Conservation (phyloP, 2,329 filamentous ascomycete genomes). For the Sclerotinia glacialis region DNA sequence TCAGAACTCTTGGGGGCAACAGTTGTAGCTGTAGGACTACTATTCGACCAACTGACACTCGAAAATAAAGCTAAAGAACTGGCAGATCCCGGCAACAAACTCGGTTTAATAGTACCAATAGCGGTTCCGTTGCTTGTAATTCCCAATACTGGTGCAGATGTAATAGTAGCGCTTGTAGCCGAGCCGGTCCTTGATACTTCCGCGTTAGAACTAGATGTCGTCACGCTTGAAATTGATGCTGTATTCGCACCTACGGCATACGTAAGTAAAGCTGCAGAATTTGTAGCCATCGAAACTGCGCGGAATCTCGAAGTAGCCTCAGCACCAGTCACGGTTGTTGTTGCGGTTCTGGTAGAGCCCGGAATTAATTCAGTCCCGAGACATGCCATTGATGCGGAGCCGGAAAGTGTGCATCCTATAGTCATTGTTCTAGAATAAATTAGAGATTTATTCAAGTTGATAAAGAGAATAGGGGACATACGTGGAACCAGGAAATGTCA, state of each 20-base stretch:
- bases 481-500: conserved; percentile 22
- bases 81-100: background rate
- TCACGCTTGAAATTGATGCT: background rate
- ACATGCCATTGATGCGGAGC: conserved; percentile 17
- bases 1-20: background rate
- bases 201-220: background rate
- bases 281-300: conserved; percentile 20
- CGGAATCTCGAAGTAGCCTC: conserved; percentile 25
- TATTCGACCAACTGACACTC: background rate
- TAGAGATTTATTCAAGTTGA: background rate
- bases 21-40: background rate
- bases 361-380: conserved; percentile 3
- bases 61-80: background rate
- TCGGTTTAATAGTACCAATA: background rate
- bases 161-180: too few species aligned
- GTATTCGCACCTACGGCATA: conserved; percentile 15
- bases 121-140: background rate
- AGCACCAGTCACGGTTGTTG: conserved; percentile 20
- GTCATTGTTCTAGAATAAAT: background rate
- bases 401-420: conserved; percentile 11
- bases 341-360: conserved; percentile 18
- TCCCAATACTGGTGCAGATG: background rate
- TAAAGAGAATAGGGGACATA: background rate
- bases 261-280: conserved; percentile 23
- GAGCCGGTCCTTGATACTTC: background rate